Conservation (phyloP, 176 grass and related monocot species). For the Cocos nucifera region DNA sequence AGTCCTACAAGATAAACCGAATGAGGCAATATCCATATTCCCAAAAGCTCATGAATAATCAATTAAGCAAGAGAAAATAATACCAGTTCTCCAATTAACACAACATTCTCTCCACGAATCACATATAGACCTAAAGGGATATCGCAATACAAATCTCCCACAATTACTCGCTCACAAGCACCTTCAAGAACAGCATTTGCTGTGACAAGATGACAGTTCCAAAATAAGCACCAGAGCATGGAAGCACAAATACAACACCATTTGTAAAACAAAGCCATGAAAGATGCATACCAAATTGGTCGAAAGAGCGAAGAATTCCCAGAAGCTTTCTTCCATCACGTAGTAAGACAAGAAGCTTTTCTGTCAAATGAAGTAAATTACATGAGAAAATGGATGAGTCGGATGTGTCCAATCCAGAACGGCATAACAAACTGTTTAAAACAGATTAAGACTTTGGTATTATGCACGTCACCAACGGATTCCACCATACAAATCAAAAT, state of each 20-base stretch:
- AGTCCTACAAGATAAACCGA: slow-evolving; percentile 39
- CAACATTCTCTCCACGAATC: slow-evolving; percentile 95
- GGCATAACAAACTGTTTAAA: too few species aligned
- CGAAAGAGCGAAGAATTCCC: slow-evolving; percentile 93
- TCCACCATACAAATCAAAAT: too few species aligned
- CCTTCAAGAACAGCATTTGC: slow-evolving; percentile 93
- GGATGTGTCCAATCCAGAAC: too few species aligned
- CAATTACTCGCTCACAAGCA: slow-evolving; percentile 96
- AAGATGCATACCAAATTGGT: slow-evolving; percentile 72
- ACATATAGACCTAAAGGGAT: slow-evolving; percentile 90
- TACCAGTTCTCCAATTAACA: slow-evolving; percentile 99
- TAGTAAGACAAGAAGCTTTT: slow-evolving; percentile 93
- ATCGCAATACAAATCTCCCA: slow-evolving; percentile 83
- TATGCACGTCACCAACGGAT: too few species aligned
- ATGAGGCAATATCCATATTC: not conserved
- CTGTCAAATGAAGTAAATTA: slow-evolving; percentile 29
- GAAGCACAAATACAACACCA: too few species aligned
- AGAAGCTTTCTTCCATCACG: slow-evolving; percentile 90
- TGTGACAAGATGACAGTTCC: slow-evolving; percentile 23
- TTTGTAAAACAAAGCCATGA: not conserved
- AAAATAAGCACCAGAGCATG: too few species aligned
- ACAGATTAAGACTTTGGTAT: too few species aligned
- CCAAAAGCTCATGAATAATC: not conserved
- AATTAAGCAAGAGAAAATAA: slow-evolving; percentile 1
- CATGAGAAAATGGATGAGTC: not conserved